A percentile compares a stretch with the other conserved stretches of the same genome.
These are phyloP conservation scores for thale cress (Arabidopsis thaliana) DNA, from an alignment of 345 rosid genomes.

Conservation along the genomic window TAIR10.1 NC_003071.7:14558001-14558500, in stretches of 20 bases:
- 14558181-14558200: constrained; percentile 87
- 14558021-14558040: constrained; percentile 53
- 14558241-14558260: not conserved
- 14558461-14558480: constrained; percentile 60
- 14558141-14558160: constrained; percentile 76
- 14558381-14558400: not conserved
- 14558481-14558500: constrained; percentile 85
- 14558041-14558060: constrained; percentile 50
- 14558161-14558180: constrained; percentile 79
- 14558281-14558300: no score
- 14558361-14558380: no score
- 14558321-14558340: no score
- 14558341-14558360: no score
- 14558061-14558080: constrained; percentile 95
- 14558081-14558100: constrained; percentile 75
- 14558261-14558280: no score
- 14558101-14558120: constrained; percentile 84
- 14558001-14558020: constrained; percentile 86
- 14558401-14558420: constrained; percentile 56
- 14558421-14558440: constrained; percentile 81
- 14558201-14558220: constrained; percentile 61
- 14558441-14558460: constrained; percentile 86
- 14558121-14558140: constrained; percentile 71
- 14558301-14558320: no score
- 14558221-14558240: not conserved